Conservation (phyloP, 805 yeast genomes). For the Monosporozyma aquatica region DNA sequence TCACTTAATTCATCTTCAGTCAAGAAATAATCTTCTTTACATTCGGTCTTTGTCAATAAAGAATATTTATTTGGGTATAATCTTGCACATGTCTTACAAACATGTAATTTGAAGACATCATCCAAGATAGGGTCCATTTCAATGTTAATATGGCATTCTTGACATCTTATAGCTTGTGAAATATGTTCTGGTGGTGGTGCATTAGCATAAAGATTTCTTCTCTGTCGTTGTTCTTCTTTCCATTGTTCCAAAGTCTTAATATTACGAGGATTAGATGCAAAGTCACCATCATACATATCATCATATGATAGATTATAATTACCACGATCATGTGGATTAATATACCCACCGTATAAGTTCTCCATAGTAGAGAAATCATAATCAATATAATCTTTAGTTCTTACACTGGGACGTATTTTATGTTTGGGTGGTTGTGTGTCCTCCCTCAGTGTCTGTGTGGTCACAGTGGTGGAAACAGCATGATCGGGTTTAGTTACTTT, state of each 20-base stretch:
- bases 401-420: conserved; percentile 39
- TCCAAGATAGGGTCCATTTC: conserved; percentile 70
- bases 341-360: conserved; percentile 81
- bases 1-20: conserved; percentile 92
- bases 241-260: conserved; percentile 43
- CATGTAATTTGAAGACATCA: conserved; percentile 62
- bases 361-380: conserved; percentile 87
- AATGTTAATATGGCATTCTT: conserved; percentile 62
- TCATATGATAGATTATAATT: conserved; percentile 1
- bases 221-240: conserved; percentile 48
- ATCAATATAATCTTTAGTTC: conserved; percentile 62
- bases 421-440: conserved; percentile 5
- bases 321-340: conserved; percentile 28
- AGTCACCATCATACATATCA: conserved; percentile 11
- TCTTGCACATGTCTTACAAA: conserved; percentile 71
- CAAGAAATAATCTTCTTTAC: conserved; percentile 80
- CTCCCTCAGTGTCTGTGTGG: background rate
- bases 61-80: conserved; percentile 81
- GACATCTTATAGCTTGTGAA: conserved; percentile 69
- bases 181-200: conserved; percentile 67
- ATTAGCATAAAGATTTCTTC: conserved; percentile 44
- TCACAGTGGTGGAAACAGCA: conserved; percentile 7
- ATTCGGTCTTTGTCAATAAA: conserved; percentile 87
- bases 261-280: conserved; percentile 13
- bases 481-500: background rate